phyloP scores from a whole-genome alignment of 2,329 filamentous ascomycete genomes.

The Diaporthe helianthi region DNA sequence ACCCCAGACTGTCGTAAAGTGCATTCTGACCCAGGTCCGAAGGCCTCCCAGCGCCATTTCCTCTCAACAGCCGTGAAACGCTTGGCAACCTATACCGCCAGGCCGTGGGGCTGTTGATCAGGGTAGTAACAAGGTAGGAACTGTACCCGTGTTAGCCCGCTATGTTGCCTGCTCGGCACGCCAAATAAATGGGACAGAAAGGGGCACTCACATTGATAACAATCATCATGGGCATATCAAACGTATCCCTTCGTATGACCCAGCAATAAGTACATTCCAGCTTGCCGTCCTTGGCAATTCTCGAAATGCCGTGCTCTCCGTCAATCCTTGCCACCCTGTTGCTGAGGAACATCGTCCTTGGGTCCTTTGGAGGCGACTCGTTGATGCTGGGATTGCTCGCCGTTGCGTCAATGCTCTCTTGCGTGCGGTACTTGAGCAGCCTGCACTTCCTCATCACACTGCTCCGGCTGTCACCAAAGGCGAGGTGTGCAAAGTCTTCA shows the following conservation, averaged over 20 bases:
- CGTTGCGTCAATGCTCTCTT: slow-evolving; percentile 58
- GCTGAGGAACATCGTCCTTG: slow-evolving; percentile 59
- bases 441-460: slow-evolving; percentile 85
- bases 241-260: slow-evolving; percentile 95
- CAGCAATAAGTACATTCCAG: slow-evolving; percentile 96
- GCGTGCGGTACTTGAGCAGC: slow-evolving; percentile 87
- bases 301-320: slow-evolving; percentile 80
- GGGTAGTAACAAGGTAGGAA: slow-evolving; percentile 67
- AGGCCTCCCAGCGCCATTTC: background rate
- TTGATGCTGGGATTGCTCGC: slow-evolving; percentile 40
- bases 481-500: slow-evolving; percentile 90
- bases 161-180: background rate
- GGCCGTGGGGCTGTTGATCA: slow-evolving; percentile 61
- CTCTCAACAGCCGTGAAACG: background rate
- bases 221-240: slow-evolving; percentile 98
- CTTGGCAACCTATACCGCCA: slow-evolving; percentile 51
- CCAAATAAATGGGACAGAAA: slow-evolving; percentile 35
- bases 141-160: slow-evolving; percentile 43
- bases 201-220: slow-evolving; percentile 87
- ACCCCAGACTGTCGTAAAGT: slow-evolving; percentile 9
- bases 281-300: slow-evolving; percentile 85
- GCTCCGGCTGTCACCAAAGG: slow-evolving; percentile 89
- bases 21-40: slow-evolving; percentile 24
- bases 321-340: slow-evolving; percentile 68
- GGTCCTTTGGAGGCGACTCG: slow-evolving; percentile 55